These are phyloP conservation scores for Macadamia integrifolia DNA, from an alignment of 164 flowering plant genomes.

Conservation along the genomic window DNA sequence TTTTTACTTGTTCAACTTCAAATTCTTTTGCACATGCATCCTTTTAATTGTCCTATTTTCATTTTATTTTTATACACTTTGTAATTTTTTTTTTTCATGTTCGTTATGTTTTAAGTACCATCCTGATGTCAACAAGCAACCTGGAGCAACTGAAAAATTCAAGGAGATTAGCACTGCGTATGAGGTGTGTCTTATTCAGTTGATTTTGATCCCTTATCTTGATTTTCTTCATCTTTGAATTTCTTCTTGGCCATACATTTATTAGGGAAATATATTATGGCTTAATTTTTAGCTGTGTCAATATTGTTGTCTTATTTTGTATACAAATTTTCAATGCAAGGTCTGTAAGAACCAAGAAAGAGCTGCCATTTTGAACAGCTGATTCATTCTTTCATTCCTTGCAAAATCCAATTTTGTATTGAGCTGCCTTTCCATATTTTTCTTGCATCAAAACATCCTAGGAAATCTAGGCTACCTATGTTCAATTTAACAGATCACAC, in stretches of 20 bases:
- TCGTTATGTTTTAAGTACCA: slow-evolving; percentile 51
- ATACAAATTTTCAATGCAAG: too few species aligned
- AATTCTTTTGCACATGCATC: background rate
- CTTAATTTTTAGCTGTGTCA: background rate
- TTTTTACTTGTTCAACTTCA: too few species aligned
- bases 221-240: background rate
- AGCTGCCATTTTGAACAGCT: too few species aligned
- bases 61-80: background rate
- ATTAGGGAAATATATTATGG: background rate
- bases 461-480: too few species aligned
- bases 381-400: too few species aligned
- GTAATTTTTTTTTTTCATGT: background rate
- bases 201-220: background rate
- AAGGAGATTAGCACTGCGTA: slow-evolving; percentile 96
- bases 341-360: too few species aligned
- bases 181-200: slow-evolving; percentile 50
- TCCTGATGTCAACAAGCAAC: slow-evolving; percentile 96
- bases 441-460: too few species aligned
- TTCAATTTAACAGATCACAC: too few species aligned
- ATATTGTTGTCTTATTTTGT: too few species aligned
- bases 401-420: too few species aligned
- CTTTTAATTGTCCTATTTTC: background rate
- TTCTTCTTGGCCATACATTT: background rate
- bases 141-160: slow-evolving; percentile 95
- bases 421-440: too few species aligned